Base-by-base conservation (phyloP, 1,284 basidiomycete genomes). In the Cryptococcus sp. region DNA sequence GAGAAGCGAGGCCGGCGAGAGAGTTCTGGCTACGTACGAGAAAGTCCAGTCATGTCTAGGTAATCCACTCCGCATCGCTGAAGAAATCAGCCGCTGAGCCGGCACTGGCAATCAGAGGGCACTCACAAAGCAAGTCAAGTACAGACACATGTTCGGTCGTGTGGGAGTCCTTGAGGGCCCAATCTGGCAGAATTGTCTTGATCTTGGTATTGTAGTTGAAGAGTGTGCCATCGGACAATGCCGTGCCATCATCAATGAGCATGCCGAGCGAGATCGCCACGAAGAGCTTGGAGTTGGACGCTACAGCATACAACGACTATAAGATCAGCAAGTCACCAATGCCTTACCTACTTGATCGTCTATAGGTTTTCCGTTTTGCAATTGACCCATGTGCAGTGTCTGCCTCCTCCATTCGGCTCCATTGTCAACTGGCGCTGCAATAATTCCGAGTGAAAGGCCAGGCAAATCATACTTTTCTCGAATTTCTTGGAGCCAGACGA, bases 251-350 rank as follows among this genome's bases (percentile, higher is more conserved):
- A 25, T 73, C 63, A 10, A 78, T 67, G 19, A 77, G 59, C 11
- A 78, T 61, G 0, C 76, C 78, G 3, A 79, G 36, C 0, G 77
- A 62, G 2, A 74, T 57, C 0, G 71, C 65, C 0, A 76, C 69
- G 59, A 80, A 79, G 0, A 78, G 71, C 53, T 80, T 81, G 1
- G 78, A 77, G 59, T 76, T 78, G 16, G 78, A 79, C 1, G 70
- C 79, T 40, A 81, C 72, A 2, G 58, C 63, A 54, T 78, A 78
- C 24, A 76, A 57, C 0, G 77, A 72, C 78, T 79, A 46, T 14
- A 11, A 39, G 7, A 34, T 39, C 14, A 39, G 36, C 36, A 19
- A 7, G 16, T 19, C 36, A 3, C 14, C 11, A 21, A 13, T 49
- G 31, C 3, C 2, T 24, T 19, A 49, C 52, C 40, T 25, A 57